Base-by-base conservation (phyloP, 2,329 filamentous ascomycete species). In the Phialophora chinensis region DNA sequence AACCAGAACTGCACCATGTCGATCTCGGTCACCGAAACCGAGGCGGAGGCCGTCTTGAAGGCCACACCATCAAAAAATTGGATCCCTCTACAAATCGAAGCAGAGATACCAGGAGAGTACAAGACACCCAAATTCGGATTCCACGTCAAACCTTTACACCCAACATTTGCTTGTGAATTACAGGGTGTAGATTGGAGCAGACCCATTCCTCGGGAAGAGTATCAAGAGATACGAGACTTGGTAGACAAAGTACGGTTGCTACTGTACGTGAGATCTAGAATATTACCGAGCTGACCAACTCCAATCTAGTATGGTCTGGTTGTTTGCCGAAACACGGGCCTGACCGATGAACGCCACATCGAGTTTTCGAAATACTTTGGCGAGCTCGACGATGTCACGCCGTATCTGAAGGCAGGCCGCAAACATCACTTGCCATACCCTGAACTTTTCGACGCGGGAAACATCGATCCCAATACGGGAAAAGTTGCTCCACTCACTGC, bases 331-430 rank as follows among this genome's bases (percentile, higher is more conserved):
- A 25, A n/a, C 17, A 57, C 54, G 17, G 25, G 25, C 7, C 23
- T 57, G 54, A 35, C 54, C 2, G 54, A 57, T 38, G 54, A 57
- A 27, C 8, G 29, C 8, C 54, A 57, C 23, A n/a, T 57, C 14
- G n/a, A n/a, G 14, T 57, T 57, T 31, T n/a, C 54, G 14, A 33
- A 31, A 6, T 38, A 20, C 5, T 57, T 57, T 27, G 31, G 54
- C 10, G 54, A 57, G 17, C 54, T 57, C 33, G 54, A 57, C 31
- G 54, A 57, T n/a, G 54, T 57, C 33, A n/a, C n/a, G 20, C 54
- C 54, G 12, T 57, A 57, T 31, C 29, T 20, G n/a, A 35, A 33
- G 23, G 54, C 54, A 20, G 54, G 54, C 7, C 27, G 54, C 27
- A 42, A 20, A 11, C 29, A 57, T 31, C 29, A 31, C 17, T 17